phyloP scores from a whole-genome alignment of 805 yeast genomes.

The Candida montana region DNA sequence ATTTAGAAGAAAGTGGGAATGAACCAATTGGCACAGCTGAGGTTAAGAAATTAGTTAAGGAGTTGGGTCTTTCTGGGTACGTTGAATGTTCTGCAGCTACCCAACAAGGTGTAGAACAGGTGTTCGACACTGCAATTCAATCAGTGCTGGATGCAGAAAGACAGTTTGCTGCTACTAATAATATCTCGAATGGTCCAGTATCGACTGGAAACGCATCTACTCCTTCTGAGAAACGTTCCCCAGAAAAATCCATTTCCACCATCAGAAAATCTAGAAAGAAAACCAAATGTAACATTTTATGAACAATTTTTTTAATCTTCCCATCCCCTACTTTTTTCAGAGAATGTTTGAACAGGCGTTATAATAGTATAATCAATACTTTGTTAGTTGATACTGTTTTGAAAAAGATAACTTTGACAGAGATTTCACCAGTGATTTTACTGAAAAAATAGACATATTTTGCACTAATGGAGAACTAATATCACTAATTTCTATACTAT shows the following conservation, averaged over 20 bases:
- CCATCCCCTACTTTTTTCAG: too few species aligned
- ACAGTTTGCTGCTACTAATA: constrained; percentile 9
- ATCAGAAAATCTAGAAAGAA: constrained; percentile 35
- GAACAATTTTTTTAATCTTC: constrained; percentile 1
- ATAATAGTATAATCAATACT: too few species aligned
- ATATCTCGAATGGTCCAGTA: constrained; percentile 3
- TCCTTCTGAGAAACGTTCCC: not conserved
- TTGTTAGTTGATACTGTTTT: too few species aligned
- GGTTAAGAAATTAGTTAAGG: constrained; percentile 63
- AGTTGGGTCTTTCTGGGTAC: constrained; percentile 66
- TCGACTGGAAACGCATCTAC: not conserved
- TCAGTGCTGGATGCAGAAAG: constrained; percentile 41
- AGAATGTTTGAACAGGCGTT: too few species aligned
- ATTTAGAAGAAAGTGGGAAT: constrained; percentile 52
- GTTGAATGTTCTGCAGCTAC: constrained; percentile 89
- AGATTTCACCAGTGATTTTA: too few species aligned
- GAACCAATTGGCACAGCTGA: constrained; percentile 59
- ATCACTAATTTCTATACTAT: too few species aligned
- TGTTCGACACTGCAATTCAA: constrained; percentile 77
- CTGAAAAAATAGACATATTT: too few species aligned
- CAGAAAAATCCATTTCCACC: constrained; percentile 1
- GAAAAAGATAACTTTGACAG: too few species aligned
- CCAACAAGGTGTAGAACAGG: constrained; percentile 78
- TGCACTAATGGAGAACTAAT: too few species aligned
- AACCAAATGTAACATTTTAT: constrained; percentile 45